Evolutionary conservation across 192 early-diverging fungal genomes (phyloP).

Genomic region (Podila verticillata): DNA sequence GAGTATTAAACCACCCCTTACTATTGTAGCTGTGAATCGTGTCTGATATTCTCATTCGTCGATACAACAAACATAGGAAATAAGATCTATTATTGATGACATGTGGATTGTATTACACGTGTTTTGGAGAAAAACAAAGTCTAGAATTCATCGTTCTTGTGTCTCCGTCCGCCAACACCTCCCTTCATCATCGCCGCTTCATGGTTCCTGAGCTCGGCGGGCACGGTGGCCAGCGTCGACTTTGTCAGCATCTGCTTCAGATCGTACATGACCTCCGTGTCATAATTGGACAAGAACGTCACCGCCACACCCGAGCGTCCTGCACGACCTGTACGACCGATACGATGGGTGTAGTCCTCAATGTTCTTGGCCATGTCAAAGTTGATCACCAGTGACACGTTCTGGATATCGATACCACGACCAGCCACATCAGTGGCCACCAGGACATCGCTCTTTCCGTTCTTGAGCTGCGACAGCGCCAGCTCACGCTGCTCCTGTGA

Average conservation of each 20-base stretch:
- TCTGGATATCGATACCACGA: slow-evolving; percentile 98
- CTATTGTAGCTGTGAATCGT: no score
- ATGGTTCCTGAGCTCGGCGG: slow-evolving; percentile 87
- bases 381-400: slow-evolving; percentile 96
- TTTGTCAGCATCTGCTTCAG: slow-evolving; percentile 79
- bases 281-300: slow-evolving; percentile 84
- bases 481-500: slow-evolving; percentile 97
- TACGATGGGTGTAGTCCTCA: slow-evolving; percentile 98
- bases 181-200: slow-evolving; percentile 85
- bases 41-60: no score
- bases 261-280: slow-evolving; percentile 90
- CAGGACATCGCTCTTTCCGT: slow-evolving; percentile 84
- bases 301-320: slow-evolving; percentile 90
- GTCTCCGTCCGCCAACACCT: slow-evolving; percentile 65
- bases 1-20: no score
- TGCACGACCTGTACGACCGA: slow-evolving; percentile 98
- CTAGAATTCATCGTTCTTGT: slow-evolving; percentile 60
- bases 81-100: no score
- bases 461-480: slow-evolving; percentile 82
- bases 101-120: no score
- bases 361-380: slow-evolving; percentile 99
- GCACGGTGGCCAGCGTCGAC: slow-evolving; percentile 79
- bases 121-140: no score
- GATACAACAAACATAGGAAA: no score
- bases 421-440: slow-evolving; percentile 99